Evolutionary conservation across 73 alveolate species (phyloP).

Genomic region (Paramecium bursaria): DNA sequence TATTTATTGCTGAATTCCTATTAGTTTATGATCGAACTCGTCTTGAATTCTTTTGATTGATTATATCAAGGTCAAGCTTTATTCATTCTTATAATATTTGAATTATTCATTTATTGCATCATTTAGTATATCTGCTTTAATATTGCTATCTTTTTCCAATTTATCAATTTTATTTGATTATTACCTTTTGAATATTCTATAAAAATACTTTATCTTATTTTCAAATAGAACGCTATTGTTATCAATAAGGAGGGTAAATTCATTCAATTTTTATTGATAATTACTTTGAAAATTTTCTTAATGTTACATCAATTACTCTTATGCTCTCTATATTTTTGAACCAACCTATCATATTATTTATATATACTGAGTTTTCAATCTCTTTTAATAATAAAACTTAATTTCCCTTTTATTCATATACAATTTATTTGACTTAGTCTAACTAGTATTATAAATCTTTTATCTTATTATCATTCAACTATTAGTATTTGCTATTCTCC

Average conservation of each 20-base stretch:
- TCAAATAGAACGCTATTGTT: neutral
- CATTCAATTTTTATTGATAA: constrained; percentile 22
- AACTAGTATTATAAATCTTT: no score
- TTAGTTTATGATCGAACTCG: neutral
- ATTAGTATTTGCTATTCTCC: no score
- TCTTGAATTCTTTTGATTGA: neutral
- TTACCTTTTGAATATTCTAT: constrained; percentile 16
- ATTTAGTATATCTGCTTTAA: neutral
- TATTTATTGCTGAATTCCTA: neutral
- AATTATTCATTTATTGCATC: constrained; percentile 7
- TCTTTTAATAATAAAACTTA: no score
- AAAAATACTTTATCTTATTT: constrained; percentile 16
- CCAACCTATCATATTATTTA: no score
- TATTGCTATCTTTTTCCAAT: neutral
- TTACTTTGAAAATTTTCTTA: constrained; percentile 29
- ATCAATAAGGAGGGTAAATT: neutral
- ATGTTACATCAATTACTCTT: constrained; percentile 20
- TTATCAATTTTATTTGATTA: constrained; percentile 1
- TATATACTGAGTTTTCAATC: no score
- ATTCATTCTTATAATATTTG: neutral
- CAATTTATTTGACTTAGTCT: no score
- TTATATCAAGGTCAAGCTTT: neutral
- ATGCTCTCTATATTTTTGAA: constrained; percentile 13
- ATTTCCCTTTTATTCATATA: no score
- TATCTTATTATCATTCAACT: no score